A percentile compares a stretch with the other conserved stretches of the same genome.
Conservation (phyloP, 2,329 filamentous ascomycete species). For the Neodidymelliopsis sp. region DNA sequence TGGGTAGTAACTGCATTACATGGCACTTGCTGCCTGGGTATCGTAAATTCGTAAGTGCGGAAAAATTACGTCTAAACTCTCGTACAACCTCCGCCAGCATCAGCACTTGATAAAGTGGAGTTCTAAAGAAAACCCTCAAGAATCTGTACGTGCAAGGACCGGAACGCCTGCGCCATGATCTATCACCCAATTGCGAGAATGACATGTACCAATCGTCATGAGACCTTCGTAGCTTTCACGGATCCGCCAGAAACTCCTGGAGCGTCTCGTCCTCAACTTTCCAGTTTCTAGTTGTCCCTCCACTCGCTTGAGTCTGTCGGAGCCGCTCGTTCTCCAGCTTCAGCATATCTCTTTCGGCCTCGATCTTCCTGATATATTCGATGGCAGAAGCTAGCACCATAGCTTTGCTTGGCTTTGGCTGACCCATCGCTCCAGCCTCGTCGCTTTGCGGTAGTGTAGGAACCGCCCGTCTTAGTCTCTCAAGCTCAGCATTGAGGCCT, state of each 20-base stretch:
- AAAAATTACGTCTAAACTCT: constrained; percentile 1
- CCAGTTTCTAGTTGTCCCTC: constrained; percentile 15
- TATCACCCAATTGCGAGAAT: neutral
- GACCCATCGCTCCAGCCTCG: constrained; percentile 31
- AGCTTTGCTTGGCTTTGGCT: constrained; percentile 44
- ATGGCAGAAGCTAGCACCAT: constrained; percentile 44
- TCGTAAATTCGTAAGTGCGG: constrained; percentile 11
- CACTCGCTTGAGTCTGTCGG: constrained; percentile 15
- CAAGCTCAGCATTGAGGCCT: constrained; percentile 42
- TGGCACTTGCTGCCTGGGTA: constrained; percentile 16
- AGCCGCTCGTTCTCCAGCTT: constrained; percentile 39
- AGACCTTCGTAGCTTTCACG: constrained; percentile 1
- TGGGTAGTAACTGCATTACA: too few relatives aligned
- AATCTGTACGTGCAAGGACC: neutral
- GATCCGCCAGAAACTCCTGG: constrained; percentile 20
- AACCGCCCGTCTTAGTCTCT: constrained; percentile 37
- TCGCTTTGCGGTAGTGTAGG: constrained; percentile 43
- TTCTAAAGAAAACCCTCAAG: neutral
- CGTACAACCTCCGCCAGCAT: constrained; percentile 12
- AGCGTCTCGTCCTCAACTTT: constrained; percentile 12
- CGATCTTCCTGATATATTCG: constrained; percentile 42
- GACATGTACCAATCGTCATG: neutral
- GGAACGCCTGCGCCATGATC: constrained; percentile 4
- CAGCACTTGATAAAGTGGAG: constrained; percentile 19
- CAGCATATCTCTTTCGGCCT: constrained; percentile 38